Conservation (phyloP, 805 yeast species). For the Lachancea quebecensis region DNA sequence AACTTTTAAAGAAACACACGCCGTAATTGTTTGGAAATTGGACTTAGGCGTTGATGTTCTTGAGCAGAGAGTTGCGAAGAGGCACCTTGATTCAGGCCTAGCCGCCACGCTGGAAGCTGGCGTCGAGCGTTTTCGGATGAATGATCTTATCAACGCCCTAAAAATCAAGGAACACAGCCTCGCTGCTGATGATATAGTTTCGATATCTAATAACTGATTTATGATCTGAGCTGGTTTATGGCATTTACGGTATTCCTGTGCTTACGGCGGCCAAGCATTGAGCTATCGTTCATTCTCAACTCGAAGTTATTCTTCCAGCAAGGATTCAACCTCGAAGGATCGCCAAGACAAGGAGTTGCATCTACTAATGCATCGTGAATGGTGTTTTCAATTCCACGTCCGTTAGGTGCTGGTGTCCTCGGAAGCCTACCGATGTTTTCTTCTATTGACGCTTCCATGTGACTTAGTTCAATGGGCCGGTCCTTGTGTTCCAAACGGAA, state of each 20-base stretch:
- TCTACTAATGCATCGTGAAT: background rate
- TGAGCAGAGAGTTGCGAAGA: slow-evolving; percentile 50
- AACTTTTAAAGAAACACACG: slow-evolving; percentile 16
- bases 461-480: background rate
- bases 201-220: slow-evolving; percentile 18
- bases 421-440: background rate
- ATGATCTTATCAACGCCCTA: slow-evolving; percentile 62
- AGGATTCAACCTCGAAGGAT: background rate
- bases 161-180: slow-evolving; percentile 19
- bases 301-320: slow-evolving; percentile 12
- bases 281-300: slow-evolving; percentile 21
- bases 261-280: slow-evolving; percentile 24
- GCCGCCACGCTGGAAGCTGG: slow-evolving; percentile 45
- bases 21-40: slow-evolving; percentile 46
- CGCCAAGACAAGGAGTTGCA: background rate
- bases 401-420: background rate
- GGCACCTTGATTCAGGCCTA: slow-evolving; percentile 61
- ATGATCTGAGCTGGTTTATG: background rate
- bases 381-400: background rate
- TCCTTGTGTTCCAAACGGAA: slow-evolving; percentile 3
- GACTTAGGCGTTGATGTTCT: slow-evolving; percentile 40
- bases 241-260: slow-evolving; percentile 7
- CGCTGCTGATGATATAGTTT: slow-evolving; percentile 11
- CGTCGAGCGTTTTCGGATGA: slow-evolving; percentile 39
- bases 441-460: background rate